Conservation (phyloP, 208 protist genomes). For the Trypanosoma avium region DNA sequence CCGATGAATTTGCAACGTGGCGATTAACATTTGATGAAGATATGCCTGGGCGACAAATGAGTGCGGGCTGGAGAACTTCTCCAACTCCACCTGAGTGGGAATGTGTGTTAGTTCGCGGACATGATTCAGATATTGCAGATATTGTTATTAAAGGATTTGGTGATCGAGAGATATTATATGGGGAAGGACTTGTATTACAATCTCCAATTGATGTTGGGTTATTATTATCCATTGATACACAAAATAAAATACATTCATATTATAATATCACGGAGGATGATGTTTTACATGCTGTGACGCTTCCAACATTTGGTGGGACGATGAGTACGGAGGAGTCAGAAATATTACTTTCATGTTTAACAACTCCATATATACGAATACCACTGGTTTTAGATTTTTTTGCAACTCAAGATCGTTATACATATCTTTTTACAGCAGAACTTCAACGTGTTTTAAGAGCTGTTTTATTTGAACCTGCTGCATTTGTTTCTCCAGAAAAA, state of each 20-base stretch:
- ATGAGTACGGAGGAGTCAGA: constrained; percentile 76
- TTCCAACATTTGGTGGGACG: constrained; percentile 76
- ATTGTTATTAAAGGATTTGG: constrained; percentile 73
- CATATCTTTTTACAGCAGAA: constrained; percentile 57
- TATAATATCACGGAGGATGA: constrained; percentile 84
- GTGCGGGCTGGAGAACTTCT: constrained; percentile 67
- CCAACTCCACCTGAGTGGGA: constrained; percentile 62
- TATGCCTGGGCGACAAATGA: constrained; percentile 65
- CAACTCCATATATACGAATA: constrained; percentile 82
- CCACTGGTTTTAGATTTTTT: constrained; percentile 88
- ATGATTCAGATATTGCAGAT: constrained; percentile 80
- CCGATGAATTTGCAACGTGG: constrained; percentile 58
- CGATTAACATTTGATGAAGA: constrained; percentile 81
- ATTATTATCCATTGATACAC: constrained; percentile 45
- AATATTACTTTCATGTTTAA: constrained; percentile 85
- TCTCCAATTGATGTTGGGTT: constrained; percentile 69
- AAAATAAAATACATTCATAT: no score
- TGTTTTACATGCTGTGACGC: constrained; percentile 66
- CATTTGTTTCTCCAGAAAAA: constrained; percentile 45
- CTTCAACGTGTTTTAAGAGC: constrained; percentile 82
- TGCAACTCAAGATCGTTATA: constrained; percentile 80
- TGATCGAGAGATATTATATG: constrained; percentile 69
- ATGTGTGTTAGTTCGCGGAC: constrained; percentile 70
- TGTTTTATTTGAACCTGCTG: constrained; percentile 90
- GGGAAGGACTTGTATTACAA: constrained; percentile 70